Evolutionary conservation across 805 yeast genomes (phyloP).

Genomic region (Candida adriatica): DNA sequence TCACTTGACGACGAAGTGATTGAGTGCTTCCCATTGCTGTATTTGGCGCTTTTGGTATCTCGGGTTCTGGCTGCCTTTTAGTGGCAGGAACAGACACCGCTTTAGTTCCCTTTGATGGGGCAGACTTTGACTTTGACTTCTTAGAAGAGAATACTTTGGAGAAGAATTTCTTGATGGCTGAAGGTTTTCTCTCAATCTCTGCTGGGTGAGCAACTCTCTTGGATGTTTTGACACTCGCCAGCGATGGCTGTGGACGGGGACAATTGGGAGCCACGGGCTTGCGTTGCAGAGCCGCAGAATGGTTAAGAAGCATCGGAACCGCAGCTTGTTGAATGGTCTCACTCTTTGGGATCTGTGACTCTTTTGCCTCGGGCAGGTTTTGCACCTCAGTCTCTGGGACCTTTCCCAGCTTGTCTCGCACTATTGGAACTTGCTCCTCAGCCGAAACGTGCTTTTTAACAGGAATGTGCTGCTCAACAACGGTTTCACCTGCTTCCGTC

Average conservation of each 20-base stretch:
- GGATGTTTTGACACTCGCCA: not conserved
- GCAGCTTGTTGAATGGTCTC: not conserved
- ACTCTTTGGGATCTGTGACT: not conserved
- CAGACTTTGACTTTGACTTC: constrained; percentile 3
- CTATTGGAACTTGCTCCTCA: not conserved
- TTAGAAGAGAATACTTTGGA: constrained; percentile 11
- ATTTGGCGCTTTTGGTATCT: not conserved
- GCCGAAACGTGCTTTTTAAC: not conserved
- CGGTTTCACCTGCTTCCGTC: too few relatives aligned
- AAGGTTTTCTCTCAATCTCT: constrained; percentile 17
- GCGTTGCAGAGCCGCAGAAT: not conserved
- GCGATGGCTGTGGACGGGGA: not conserved
- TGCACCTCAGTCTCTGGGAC: not conserved
- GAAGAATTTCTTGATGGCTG: constrained; percentile 18
- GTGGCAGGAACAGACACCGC: not conserved
- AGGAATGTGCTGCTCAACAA: not conserved
- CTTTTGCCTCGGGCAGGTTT: not conserved
- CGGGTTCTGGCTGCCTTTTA: not conserved
- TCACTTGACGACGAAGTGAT: constrained; percentile 4
- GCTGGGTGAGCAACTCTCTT: not conserved
- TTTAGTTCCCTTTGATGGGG: not conserved
- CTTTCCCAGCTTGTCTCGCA: not conserved
- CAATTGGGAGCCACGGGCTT: not conserved
- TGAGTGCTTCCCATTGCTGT: not conserved
- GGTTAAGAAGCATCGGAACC: not conserved